Evolutionary conservation across 75 land plant genomes (phyloP), one percentile per base, ranked within the genome.

Genomic region (Picea glauca): DNA sequence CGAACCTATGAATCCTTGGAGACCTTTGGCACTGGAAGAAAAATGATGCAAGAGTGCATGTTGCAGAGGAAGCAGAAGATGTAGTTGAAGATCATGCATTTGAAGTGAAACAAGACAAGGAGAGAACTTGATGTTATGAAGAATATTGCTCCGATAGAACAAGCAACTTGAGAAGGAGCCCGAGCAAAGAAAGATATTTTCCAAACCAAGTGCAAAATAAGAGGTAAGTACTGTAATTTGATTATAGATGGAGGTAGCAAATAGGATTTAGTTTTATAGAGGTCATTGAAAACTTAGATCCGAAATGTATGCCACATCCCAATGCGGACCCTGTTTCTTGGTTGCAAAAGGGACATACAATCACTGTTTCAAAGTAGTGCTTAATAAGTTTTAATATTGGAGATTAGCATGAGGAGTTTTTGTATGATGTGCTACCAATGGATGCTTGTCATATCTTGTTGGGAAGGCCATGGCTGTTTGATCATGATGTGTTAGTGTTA

Each of bases 401-500:
- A 43, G 6, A 30, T 33, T 4, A 15, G 0, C 35, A 60, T 32
- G 14, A 77, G 26, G 78, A 77, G 38, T 21, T 50, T 8, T 77
- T 62, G 78, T 77, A 64, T 31, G 64, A 60, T 20, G 46, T 62
- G 4, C 46, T 61, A 4, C 64, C 43, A 4, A 31, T 77, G 64
- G 65, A 77, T 77, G 78, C 43, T 60, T 77, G 56, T n/a, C 78
- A 38, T 61, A 3, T 77, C 20, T 17, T 60, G 13, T 60, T 77
- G 1, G 66, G 56, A 3, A 13, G 78, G 6, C 0, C 3, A 1
- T 60, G 78, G 13, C 65, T 1, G 20, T 62, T 17, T 30, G 50
- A 62, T 14, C 2, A 17, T 17, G 18, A 35, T 20, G 11, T 50
- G 54, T 8, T 50, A 7, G 30, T 60, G 4, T 7, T 61, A 3